Base-by-base conservation (phyloP, 768 basidiomycete genomes). In the Rubroboletus satanas region DNA sequence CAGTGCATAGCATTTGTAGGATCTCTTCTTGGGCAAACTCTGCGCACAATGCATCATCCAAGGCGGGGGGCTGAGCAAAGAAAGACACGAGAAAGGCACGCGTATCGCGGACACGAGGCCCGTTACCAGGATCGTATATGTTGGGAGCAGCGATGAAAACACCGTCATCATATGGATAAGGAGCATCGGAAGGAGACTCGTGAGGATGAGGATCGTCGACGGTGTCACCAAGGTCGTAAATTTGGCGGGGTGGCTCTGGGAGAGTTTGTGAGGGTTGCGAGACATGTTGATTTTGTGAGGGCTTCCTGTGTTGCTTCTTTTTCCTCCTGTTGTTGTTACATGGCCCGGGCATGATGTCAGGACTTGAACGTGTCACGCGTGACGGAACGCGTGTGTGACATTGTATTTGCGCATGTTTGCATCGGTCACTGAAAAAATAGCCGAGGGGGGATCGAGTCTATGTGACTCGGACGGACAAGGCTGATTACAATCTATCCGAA, bases 21-120 rank as follows among this genome's bases (percentile, higher is more conserved):
- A 91, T 80, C 64, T 90, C 90, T 42, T 82, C 79, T 63, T 85
- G 84, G 3, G 88, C 83, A 64, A 90, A 91, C 61, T 89, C 88
- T 17, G 84, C 85, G 62, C 87, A 91, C 41, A 89, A 63, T 0
- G 82, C 82, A 58, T 88, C 83, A 41, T 84, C 79, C 44, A 80
- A 60, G 1, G 85, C 79, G 0, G 84, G 81, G 11, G 82, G 81
- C 39, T 85, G 79, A 7, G 88, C 83, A 66, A 90, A 88, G 58
- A 76, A 83, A n/a, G 82, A 81, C 5, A 73, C 58, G 37, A 93
- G 69, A 67, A 93, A 93, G 12, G 79, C 76, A n/a, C 71, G 74
- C n/a, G 79, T 71, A 64, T 88, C 78, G 11, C 82, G 77, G 10
- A 93, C 87, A 41, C 88, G 85, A 9, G 87, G 86, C 0, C 90